Base-by-base conservation (phyloP, 83 land plant species). In the Diphasiastrum complanatum region DNA sequence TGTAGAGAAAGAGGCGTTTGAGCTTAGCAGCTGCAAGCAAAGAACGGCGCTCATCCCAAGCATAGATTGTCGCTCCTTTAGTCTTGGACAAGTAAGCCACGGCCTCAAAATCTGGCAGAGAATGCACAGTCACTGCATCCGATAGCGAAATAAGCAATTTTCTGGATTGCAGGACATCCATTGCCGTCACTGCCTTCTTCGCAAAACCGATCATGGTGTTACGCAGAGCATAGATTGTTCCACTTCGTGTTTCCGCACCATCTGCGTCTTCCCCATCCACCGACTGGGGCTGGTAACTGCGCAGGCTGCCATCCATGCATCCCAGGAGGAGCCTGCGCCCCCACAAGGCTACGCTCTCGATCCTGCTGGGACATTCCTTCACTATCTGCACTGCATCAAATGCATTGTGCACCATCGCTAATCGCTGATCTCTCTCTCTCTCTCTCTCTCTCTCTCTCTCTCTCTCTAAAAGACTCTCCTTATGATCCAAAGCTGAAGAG, bases 331-430 rank as follows among this genome's bases (percentile, higher is more conserved):
- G 72, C 14, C 73, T 34, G 4, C 58, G 35, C 0, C 66, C 71
- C 71, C 66, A 61, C 38, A 50, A 16, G 29, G 52, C 63, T 19
- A 67, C 49, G 51, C 72, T 67, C 37, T 67, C 77, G 31, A 74
- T 74, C 51, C 61, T 74, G 46, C 57, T 60, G 2, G 72, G 66
- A 52, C 73, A 61, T 11, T 69, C 66, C 72, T 61, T 74, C 19
- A 74, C 49, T 11, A 74, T 60, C 43, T 60, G 64, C 54, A 58
- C 58, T 11, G 41, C 45, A 33, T 74, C 77, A 35, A 68, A 74
- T 14, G 77, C 77, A 27, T 60, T 67, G 73, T 67, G 77, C 30
- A 67, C 77, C 77, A 74, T 74, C 41, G n/a, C n/a, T n/a, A n/a
- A n/a, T n/a, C n/a, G n/a, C n/a, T n/a, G n/a, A n/a, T n/a, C n/a